Base-by-base conservation (phyloP, 1,284 basidiomycete species). In the Irpex lacteus region DNA sequence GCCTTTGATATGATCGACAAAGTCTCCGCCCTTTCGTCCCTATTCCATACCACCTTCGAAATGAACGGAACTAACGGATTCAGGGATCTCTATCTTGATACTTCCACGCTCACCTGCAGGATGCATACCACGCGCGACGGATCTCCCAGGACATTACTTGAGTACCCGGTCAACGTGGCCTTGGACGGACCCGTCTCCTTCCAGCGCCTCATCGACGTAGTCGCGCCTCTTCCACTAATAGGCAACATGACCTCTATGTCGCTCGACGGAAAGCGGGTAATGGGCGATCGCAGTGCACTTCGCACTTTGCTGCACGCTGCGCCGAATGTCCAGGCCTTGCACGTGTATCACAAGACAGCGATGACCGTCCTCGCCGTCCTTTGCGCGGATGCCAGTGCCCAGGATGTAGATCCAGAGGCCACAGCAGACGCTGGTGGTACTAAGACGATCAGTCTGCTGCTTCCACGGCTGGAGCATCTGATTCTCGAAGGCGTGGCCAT, bases 401-500 rank as follows among this genome's bases (percentile, higher is more conserved):
- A 34, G 32, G 32, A 34, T 34, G 32, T 34, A 34, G 32, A 34
- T 34, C 32, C 32, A 34, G 32, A 34, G 32, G 32, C 32, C 32
- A 34, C 32, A 34, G 32, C 32, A 34, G 5, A 34, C 32, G 13
- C 21, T 18, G 15, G 18, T 8, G 36, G 13, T 26, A 15, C 11
- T 59, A 36, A 11, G 58, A 32, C 53, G 36, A 58, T 55, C 11
- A 18, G 21, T 60, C 21, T 55, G 15, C 59, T 53, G n/a, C 26
- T 57, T 34, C 60, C 59, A 37, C 9, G 26, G 18, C 63, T 64
- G 26, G 60, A 58, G 34, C 54, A 19, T 26, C 60, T 63, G 32
- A 26, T 60, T 9, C 50, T 63, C 18, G 59, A 63, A 32, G 58
- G 49, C 19, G 62, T 55, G 21, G 62, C 60, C 50, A 63, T 63